Evolutionary conservation across 2,329 filamentous ascomycete species (phyloP).

Genomic region (Aschersonia sp.): DNA sequence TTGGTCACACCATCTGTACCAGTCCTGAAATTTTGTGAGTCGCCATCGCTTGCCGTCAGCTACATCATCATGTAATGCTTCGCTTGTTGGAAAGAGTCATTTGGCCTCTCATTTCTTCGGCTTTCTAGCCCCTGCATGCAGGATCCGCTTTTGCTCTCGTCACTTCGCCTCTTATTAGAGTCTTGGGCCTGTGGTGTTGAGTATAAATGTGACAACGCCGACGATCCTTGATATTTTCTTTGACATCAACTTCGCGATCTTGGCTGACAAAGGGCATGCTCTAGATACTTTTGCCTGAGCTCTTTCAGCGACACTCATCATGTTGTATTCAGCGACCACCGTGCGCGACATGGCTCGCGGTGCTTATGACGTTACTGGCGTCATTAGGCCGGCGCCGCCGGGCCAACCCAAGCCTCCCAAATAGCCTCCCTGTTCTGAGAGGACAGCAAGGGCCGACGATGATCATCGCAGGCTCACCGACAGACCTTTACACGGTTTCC

Average conservation of each 20-base stretch:
- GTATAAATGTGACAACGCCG: no score
- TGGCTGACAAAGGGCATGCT: neutral
- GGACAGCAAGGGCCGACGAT: no score
- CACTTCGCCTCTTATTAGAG: no score
- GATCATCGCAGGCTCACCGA: no score
- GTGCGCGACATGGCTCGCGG: slow-evolving; percentile 33
- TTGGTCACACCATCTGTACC: slow-evolving; percentile 11
- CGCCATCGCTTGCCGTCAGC: slow-evolving; percentile 10
- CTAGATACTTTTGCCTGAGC: neutral
- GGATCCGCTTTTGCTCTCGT: no score
- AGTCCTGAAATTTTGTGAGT: slow-evolving; percentile 19
- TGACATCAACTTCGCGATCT: no score
- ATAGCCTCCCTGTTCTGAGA: no score
- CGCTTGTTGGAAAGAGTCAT: slow-evolving; percentile 5
- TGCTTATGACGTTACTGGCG: slow-evolving; percentile 36
- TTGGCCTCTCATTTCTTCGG: neutral
- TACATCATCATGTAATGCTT: neutral
- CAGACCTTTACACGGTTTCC: no score
- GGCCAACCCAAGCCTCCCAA: slow-evolving; percentile 17
- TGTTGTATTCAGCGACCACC: slow-evolving; percentile 19
- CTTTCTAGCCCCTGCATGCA: no score
- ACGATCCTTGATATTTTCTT: no score
- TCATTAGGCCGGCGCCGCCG: slow-evolving; percentile 30
- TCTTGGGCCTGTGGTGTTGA: no score
- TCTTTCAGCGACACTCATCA: slow-evolving; percentile 12